phyloP scores from a whole-genome alignment of 1,139 yeast genomes.

The Wickerhamomyces sp. region DNA sequence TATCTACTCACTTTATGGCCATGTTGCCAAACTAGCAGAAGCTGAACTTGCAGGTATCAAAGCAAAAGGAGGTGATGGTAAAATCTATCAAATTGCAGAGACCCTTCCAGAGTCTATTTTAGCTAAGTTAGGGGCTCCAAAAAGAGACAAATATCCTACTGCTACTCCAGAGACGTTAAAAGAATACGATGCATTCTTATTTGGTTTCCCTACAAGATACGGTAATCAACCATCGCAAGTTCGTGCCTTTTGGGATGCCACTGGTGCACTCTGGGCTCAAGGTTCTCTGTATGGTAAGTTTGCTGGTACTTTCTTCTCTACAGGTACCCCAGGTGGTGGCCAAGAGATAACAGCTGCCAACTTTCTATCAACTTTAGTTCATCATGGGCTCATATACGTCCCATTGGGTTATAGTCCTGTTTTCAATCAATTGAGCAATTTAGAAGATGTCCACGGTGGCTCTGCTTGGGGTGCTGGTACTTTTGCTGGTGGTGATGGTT shows the following conservation, averaged over 20 bases:
- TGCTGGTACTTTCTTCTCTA: slow-evolving; percentile 12
- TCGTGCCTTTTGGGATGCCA: slow-evolving; percentile 13
- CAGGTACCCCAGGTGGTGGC: slow-evolving; percentile 15
- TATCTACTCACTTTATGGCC: slow-evolving; percentile 79
- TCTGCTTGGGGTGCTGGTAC: slow-evolving; percentile 17
- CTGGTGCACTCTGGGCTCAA: slow-evolving; percentile 14
- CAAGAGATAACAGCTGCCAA: slow-evolving; percentile 11
- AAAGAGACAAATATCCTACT: slow-evolving; percentile 11
- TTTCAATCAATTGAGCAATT: slow-evolving; percentile 4
- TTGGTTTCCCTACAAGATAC: slow-evolving; percentile 15
- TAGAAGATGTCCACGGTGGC: slow-evolving; percentile 14
- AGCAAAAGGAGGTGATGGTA: slow-evolving; percentile 65
- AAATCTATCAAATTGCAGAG: slow-evolving; percentile 42
- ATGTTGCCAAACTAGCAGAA: slow-evolving; percentile 62
- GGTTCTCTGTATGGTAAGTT: slow-evolving; percentile 10
- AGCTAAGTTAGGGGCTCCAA: slow-evolving; percentile 9
- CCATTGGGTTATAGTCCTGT: slow-evolving; percentile 12
- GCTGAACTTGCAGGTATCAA: slow-evolving; percentile 64
- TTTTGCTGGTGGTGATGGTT: slow-evolving; percentile 13
- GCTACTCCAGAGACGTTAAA: slow-evolving; percentile 8
- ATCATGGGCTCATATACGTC: slow-evolving; percentile 13
- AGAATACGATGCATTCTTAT: slow-evolving; percentile 10
- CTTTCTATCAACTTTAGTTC: slow-evolving; percentile 9
- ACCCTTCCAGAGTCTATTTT: slow-evolving; percentile 7
- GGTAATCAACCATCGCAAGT: slow-evolving; percentile 14